Base-by-base conservation (phyloP, 78 protist genomes). In the Neovahlkampfia damariscottae region DNA sequence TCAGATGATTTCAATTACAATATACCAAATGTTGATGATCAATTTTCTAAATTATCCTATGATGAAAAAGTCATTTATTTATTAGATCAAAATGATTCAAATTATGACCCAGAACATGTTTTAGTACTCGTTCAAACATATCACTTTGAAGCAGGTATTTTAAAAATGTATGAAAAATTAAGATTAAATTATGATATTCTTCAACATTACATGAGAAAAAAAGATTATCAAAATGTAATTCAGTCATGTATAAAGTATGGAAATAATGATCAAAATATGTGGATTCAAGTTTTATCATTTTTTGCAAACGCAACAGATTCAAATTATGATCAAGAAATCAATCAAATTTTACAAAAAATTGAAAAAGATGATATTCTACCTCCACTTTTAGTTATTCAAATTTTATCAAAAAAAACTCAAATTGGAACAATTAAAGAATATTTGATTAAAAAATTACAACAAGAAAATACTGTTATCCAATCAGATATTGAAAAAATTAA, bases 341-440 rank as follows among this genome's bases (percentile, higher is more conserved):
- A 0, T 3, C 28, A 58, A 39, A 50, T 79, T 8, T 74, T 86
- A 31, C 32, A 41, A 32, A 39, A 72, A 66, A 84, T 92, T 27
- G 89, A 86, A 67, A 36, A 34, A 59, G 68, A 81, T 30, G 81
- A 86, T 75, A 82, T 93, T 19, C 86, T 93, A 27, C 96, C 96
- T n/a, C 96, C 96, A 38, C 74, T 93, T 35, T 38, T 83, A n/a
- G 96, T 93, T 3, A 73, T 93, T n/a, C 86, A 90, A 41, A 78
- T 90, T 19, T 81, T 93, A 0, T 19, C 79, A 29, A 2, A 8
- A 1, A 5, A 74, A 34, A 2, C 10, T 35, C 5, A 2, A 29
- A 68, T 81, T 31, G 78, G 8, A 41, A 67, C 70, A 28, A 35
- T 81, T 8, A 89, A 84, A 58, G 93, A 88, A 68, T 91, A 89